Evolutionary conservation across 345 rosid species (phyloP).

Genomic region (Euphorbia pulcherrima): DNA sequence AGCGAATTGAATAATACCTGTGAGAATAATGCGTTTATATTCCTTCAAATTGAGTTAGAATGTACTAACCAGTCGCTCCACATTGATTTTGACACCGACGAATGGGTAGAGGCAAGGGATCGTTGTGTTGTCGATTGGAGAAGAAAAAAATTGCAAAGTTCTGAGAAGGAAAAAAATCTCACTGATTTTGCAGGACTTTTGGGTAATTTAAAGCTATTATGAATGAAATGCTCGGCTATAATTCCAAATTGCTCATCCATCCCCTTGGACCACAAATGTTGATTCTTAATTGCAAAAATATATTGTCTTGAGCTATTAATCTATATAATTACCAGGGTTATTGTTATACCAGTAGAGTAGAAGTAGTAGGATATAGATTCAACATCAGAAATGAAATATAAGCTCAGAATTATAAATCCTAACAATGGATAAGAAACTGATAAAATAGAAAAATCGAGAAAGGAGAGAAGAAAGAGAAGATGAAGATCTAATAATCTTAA

Average conservation of each 20-base stretch:
- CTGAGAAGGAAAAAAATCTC: too few relatives aligned
- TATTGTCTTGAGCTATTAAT: not conserved
- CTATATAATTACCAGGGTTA: not conserved
- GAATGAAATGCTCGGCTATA: not conserved
- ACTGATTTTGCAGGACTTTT: not conserved
- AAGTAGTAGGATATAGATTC: not conserved
- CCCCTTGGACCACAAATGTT: not conserved
- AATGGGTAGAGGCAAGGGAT: too few relatives aligned
- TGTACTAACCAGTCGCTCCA: too few relatives aligned
- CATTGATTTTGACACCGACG: too few relatives aligned
- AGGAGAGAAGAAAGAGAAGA: too few relatives aligned
- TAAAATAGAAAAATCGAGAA: too few relatives aligned
- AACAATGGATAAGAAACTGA: not conserved
- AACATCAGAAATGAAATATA: not conserved
- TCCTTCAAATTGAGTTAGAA: too few relatives aligned
- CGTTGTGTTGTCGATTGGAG: too few relatives aligned
- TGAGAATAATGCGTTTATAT: constrained; percentile 43
- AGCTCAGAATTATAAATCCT: not conserved
- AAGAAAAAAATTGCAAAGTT: not conserved
- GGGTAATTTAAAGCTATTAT: not conserved
- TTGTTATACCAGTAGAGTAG: not conserved
- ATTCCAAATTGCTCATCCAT: not conserved
- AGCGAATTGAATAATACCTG: constrained; percentile 86
- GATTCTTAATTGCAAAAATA: not conserved
- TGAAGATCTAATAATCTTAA: too few relatives aligned